phyloP scores from a whole-genome alignment of 331 rosid genomes.

The Pyrus hybrid region DNA sequence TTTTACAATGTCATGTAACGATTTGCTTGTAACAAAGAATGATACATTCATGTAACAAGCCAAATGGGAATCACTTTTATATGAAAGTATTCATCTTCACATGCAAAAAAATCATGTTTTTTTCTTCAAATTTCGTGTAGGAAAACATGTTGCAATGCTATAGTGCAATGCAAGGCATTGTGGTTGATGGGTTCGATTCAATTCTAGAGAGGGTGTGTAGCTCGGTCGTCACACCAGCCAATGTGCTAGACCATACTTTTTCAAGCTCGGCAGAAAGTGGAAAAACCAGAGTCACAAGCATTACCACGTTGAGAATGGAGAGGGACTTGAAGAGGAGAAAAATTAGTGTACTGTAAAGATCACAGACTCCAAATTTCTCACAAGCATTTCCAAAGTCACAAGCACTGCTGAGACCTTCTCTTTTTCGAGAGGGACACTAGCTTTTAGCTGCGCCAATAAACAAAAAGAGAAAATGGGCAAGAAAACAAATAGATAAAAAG shows the following conservation, averaged over 20 bases:
- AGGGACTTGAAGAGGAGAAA: conserved; percentile 54
- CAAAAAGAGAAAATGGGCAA: background rate
- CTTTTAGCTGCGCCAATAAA: background rate
- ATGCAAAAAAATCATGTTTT: background rate
- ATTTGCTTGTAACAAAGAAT: too few species aligned
- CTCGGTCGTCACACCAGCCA: conserved; percentile 52
- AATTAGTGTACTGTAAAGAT: conserved; percentile 27
- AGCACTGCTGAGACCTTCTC: conserved; percentile 6
- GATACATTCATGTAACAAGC: too few species aligned
- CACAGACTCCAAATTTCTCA: conserved; percentile 36
- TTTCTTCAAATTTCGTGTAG: conserved; percentile 20
- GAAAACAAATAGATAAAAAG: background rate
- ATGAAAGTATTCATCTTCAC: background rate
- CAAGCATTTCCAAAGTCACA: conserved; percentile 14
- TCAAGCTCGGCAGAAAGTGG: conserved; percentile 68
- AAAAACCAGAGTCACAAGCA: conserved; percentile 22
- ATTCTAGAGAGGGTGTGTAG: conserved; percentile 40
- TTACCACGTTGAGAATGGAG: conserved; percentile 24
- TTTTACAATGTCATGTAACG: too few species aligned
- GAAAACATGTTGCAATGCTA: conserved; percentile 53
- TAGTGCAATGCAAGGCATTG: conserved; percentile 40
- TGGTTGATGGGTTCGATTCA: conserved; percentile 47
- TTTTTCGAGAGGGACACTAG: conserved; percentile 7
- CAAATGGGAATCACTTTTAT: background rate
- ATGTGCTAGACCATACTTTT: conserved; percentile 74